Percentiles rank a stretch among this genome's conserved stretches.
Evolutionary conservation across 2,329 filamentous ascomycete genomes (phyloP).

Genomic region (Achaetomium macrosporum): DNA sequence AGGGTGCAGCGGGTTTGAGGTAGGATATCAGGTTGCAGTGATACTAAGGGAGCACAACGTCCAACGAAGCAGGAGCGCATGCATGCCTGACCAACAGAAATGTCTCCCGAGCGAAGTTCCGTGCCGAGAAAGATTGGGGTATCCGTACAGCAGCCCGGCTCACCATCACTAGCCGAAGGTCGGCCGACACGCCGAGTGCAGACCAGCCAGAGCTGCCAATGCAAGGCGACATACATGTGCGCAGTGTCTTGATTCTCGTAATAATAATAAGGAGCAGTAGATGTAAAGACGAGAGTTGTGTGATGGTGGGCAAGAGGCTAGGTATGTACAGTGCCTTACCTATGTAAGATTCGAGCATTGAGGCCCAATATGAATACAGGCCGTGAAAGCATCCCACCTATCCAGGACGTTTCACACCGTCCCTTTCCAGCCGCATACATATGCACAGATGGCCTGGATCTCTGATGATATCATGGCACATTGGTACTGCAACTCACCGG

Average conservation of each 20-base stretch:
- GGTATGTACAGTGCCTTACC: background rate
- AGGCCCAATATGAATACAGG: too few species aligned
- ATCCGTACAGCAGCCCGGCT: constrained; percentile 18
- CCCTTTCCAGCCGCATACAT: too few species aligned
- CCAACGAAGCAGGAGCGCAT: constrained; percentile 11
- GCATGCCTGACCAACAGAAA: constrained; percentile 17
- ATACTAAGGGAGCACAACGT: background rate
- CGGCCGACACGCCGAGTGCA: too few species aligned
- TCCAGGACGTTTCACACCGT: too few species aligned
- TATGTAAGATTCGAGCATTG: too few species aligned
- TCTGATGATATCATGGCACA: constrained; percentile 5
- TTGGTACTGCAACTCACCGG: constrained; percentile 1
- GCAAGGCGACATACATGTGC: background rate
- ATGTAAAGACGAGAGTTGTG: background rate
- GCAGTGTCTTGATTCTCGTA: too few species aligned
- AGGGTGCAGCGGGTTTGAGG: background rate
- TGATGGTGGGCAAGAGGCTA: background rate
- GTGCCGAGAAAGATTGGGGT: constrained; percentile 1
- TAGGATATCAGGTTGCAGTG: constrained; percentile 16
- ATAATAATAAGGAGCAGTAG: background rate
- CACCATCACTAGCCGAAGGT: constrained; percentile 7
- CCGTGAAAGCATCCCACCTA: too few species aligned
- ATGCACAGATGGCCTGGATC: too few species aligned
- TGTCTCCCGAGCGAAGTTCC: too few species aligned
- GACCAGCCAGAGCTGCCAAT: background rate